Evolutionary conservation across 495 filamentous ascomycete species (phyloP).

Genomic region (Aspergillus baeticus): DNA sequence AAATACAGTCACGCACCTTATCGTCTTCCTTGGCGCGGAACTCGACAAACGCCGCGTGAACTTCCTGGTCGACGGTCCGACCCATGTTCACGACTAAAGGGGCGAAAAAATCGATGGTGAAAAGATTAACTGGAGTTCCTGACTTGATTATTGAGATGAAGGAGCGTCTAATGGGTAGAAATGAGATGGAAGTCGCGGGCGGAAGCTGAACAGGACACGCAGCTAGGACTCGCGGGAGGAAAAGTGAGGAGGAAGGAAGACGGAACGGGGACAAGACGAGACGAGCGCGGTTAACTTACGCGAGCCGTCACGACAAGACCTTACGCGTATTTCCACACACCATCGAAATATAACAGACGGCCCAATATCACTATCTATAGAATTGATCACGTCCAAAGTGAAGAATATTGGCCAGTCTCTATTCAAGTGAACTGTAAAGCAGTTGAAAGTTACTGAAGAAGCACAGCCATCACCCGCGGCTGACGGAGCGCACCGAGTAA

Average conservation of each 20-base stretch:
- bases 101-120: slow-evolving; percentile 29
- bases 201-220: slow-evolving; percentile 21
- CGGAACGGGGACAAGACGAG: slow-evolving; percentile 27
- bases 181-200: slow-evolving; percentile 13
- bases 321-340: slow-evolving; percentile 22
- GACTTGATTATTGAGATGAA: slow-evolving; percentile 13
- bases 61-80: slow-evolving; percentile 57
- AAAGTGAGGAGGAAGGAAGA: slow-evolving; percentile 23
- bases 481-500: background rate
- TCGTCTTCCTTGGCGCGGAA: slow-evolving; percentile 62
- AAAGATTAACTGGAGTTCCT: slow-evolving; percentile 11
- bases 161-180: background rate
- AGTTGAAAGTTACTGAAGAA: too few species aligned
- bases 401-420: too few species aligned
- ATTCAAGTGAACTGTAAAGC: background rate
- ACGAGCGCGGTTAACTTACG: slow-evolving; percentile 33
- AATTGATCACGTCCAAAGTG: too few species aligned
- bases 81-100: slow-evolving; percentile 44
- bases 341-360: background rate
- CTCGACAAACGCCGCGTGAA: slow-evolving; percentile 58
- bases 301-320: slow-evolving; percentile 24
- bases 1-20: slow-evolving; percentile 55
- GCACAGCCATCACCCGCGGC: background rate
- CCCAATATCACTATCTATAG: background rate
- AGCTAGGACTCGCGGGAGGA: slow-evolving; percentile 15